Conservation (phyloP, 805 yeast species). For the Metschnikowia koreensis region DNA sequence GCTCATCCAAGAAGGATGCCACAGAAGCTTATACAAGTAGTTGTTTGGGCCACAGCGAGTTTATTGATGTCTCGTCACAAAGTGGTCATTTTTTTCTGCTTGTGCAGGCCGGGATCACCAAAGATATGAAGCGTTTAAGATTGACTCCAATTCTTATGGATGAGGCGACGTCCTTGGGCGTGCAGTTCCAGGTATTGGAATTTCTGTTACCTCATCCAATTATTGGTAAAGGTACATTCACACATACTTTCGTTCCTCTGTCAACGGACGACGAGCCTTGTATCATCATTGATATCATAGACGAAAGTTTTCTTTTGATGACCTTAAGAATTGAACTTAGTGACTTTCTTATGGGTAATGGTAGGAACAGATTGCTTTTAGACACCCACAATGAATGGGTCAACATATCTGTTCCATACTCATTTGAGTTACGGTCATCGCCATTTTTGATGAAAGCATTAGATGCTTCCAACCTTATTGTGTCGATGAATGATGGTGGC, state of each 20-base stretch:
- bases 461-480: constrained; percentile 45
- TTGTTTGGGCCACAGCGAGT: constrained; percentile 14
- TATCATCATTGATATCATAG: constrained; percentile 54
- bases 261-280: constrained; percentile 23
- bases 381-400: constrained; percentile 57
- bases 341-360: constrained; percentile 36
- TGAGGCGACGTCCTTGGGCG: constrained; percentile 30
- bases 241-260: constrained; percentile 15
- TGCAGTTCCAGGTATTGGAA: constrained; percentile 35
- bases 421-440: constrained; percentile 40
- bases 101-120: constrained; percentile 26
- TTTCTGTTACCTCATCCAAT: constrained; percentile 23
- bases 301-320: constrained; percentile 49
- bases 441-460: constrained; percentile 55
- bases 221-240: constrained; percentile 14
- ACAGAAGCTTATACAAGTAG: constrained; percentile 12
- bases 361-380: constrained; percentile 21
- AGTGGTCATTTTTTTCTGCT: constrained; percentile 15
- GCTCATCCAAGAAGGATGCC: background rate
- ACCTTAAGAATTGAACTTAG: constrained; percentile 45
- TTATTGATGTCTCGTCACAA: constrained; percentile 16
- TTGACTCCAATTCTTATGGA: constrained; percentile 40
- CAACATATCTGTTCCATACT: constrained; percentile 62
- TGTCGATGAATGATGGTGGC: constrained; percentile 76
- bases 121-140: constrained; percentile 29